Conservation (phyloP, 1,139 yeast species). For the Yamadazyma triangularis region DNA sequence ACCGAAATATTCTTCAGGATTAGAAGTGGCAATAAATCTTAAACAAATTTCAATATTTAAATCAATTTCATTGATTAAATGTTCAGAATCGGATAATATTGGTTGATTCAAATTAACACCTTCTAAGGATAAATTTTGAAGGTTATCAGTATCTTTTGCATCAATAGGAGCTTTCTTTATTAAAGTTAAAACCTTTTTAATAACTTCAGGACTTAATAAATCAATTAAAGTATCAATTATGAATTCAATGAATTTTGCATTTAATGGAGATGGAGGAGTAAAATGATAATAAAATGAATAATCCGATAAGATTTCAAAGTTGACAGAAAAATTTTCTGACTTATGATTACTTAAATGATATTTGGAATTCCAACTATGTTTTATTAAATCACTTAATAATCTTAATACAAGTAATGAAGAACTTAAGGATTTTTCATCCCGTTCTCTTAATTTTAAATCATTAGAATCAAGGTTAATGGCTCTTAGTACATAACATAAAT, state of each 20-base stretch:
- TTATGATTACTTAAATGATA: slow-evolving; percentile 6
- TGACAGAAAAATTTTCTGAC: slow-evolving; percentile 11
- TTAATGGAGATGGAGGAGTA: slow-evolving; percentile 17
- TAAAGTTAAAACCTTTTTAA: slow-evolving; percentile 17
- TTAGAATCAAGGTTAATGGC: slow-evolving; percentile 26
- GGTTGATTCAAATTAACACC: slow-evolving; percentile 1
- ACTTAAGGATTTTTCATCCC: slow-evolving; percentile 29
- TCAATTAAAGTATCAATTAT: slow-evolving; percentile 18
- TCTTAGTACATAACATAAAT: slow-evolving; percentile 14
- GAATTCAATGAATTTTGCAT: slow-evolving; percentile 10
- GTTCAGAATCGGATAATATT: not conserved
- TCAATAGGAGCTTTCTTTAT: slow-evolving; percentile 17
- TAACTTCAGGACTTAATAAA: slow-evolving; percentile 19
- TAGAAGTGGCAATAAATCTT: slow-evolving; percentile 51
- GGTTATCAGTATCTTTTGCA: slow-evolving; percentile 7
- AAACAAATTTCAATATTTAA: slow-evolving; percentile 17
- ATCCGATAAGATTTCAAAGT: slow-evolving; percentile 16
- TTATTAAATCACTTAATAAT: slow-evolving; percentile 26
- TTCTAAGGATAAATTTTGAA: slow-evolving; percentile 1
- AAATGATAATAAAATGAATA: slow-evolving; percentile 21
- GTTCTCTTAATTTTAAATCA: slow-evolving; percentile 21
- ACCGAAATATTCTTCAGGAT: slow-evolving; percentile 45
- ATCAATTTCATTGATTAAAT: slow-evolving; percentile 11
- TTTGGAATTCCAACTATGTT: slow-evolving; percentile 25
- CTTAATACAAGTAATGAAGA: slow-evolving; percentile 33